Evolutionary conservation across 257 asterid genomes (phyloP).

Genomic region (Capsicum baccatum): DNA sequence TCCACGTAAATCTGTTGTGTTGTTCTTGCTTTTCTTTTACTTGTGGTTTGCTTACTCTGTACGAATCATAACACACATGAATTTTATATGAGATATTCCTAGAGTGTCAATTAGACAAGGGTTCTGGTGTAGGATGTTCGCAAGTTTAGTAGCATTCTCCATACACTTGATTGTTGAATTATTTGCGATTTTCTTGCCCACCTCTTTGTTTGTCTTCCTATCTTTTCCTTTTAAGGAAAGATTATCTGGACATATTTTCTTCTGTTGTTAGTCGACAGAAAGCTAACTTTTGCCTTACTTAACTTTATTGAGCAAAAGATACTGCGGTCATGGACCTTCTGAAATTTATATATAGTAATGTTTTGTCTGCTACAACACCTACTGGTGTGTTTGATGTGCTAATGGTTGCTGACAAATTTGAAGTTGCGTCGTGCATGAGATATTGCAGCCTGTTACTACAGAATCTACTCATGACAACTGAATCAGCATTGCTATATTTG

Average conservation of each 20-base stretch:
- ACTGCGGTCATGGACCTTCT: constrained; percentile 81
- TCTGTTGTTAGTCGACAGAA: background rate
- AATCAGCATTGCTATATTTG: constrained; percentile 82
- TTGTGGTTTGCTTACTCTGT: too few relatives aligned
- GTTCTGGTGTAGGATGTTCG: background rate
- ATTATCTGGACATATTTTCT: background rate
- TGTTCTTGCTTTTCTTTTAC: too few relatives aligned
- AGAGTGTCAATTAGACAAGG: background rate
- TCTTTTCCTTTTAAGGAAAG: background rate
- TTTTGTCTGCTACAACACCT: constrained; percentile 54
- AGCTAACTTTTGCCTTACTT: background rate
- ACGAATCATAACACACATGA: background rate
- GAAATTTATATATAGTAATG: constrained; percentile 78
- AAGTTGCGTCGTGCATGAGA: too few relatives aligned
- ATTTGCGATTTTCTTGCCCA: background rate
- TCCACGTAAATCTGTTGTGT: too few relatives aligned
- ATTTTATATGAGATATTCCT: background rate
- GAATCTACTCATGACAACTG: constrained; percentile 76
- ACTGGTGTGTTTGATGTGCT: too few relatives aligned
- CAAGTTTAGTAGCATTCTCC: background rate
- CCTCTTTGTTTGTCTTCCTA: background rate
- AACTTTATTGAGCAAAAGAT: constrained; percentile 69
- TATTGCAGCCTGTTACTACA: constrained; percentile 22
- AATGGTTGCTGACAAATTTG: too few relatives aligned
- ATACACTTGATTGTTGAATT: too few relatives aligned